Conservation (phyloP, 2,329 filamentous ascomycete genomes). For the Zasmidium cellare region DNA sequence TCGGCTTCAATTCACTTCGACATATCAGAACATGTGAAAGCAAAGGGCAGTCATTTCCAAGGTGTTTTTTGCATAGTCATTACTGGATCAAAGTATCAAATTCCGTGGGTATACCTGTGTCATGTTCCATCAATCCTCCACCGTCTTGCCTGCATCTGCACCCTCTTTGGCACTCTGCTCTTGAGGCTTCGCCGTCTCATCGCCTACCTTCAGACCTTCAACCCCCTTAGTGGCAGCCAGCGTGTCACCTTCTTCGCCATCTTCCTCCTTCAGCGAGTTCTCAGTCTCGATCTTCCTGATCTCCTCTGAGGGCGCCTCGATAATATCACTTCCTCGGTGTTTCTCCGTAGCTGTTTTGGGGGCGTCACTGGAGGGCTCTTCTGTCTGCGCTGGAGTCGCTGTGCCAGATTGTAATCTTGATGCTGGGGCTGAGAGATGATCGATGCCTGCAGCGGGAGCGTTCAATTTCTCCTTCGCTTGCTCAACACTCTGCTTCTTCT, state of each 20-base stretch:
- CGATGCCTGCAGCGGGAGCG: conserved; percentile 11
- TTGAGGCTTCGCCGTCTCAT: conserved; percentile 25
- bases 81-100: not conserved
- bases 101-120: not conserved
- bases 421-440: conserved; percentile 27
- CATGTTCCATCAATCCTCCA: conserved; percentile 34
- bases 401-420: conserved; percentile 32
- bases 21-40: too few relatives aligned
- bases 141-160: conserved; percentile 37
- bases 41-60: too few relatives aligned
- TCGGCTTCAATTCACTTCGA: too few relatives aligned
- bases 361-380: conserved; percentile 4
- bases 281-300: conserved; percentile 17
- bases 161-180: conserved; percentile 29
- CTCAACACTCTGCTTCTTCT: conserved; percentile 29
- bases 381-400: conserved; percentile 32
- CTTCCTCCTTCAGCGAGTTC: conserved; percentile 8
- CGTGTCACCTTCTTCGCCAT: conserved; percentile 20
- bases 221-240: conserved; percentile 16
- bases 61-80: too few relatives aligned
- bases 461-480: conserved; percentile 16
- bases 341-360: conserved; percentile 11
- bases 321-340: conserved; percentile 12
- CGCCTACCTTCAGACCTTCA: conserved; percentile 17
- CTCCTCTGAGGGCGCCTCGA: conserved; percentile 16